Conservation (phyloP, 371 early-diverging fungal species). For the Umbelopsis sp. region DNA sequence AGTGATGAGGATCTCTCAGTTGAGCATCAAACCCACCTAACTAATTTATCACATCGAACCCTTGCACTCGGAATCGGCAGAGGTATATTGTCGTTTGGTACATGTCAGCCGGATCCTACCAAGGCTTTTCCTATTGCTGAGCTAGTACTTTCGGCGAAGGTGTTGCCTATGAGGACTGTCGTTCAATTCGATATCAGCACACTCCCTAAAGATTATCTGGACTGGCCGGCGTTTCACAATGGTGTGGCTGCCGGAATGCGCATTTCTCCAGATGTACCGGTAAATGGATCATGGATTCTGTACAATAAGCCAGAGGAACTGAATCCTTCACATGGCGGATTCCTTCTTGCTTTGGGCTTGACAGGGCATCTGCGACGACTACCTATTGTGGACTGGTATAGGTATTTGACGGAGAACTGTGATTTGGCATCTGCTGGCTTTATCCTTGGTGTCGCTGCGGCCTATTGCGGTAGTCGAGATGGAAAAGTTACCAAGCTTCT, state of each 20-base stretch:
- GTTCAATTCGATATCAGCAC: slow-evolving; percentile 54
- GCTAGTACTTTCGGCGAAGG: slow-evolving; percentile 60
- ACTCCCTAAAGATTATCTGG: slow-evolving; percentile 46
- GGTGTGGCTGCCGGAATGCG: slow-evolving; percentile 84
- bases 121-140: slow-evolving; percentile 60
- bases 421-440: slow-evolving; percentile 72
- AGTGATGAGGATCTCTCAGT: slow-evolving; percentile 54
- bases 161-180: slow-evolving; percentile 63
- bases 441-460: slow-evolving; percentile 74
- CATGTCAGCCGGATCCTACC: slow-evolving; percentile 54
- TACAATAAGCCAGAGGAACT: slow-evolving; percentile 64
- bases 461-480: slow-evolving; percentile 73
- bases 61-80: slow-evolving; percentile 73
- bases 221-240: slow-evolving; percentile 89
- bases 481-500: slow-evolving; percentile 65
- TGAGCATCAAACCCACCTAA: slow-evolving; percentile 56
- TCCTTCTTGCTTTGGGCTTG: slow-evolving; percentile 81
- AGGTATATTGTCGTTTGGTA: slow-evolving; percentile 69
- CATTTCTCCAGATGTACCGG: slow-evolving; percentile 59
- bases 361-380: slow-evolving; percentile 73
- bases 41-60: slow-evolving; percentile 58
- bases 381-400: slow-evolving; percentile 60
- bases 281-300: slow-evolving; percentile 80
- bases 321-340: slow-evolving; percentile 74
- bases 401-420: slow-evolving; percentile 69